A percentile compares a stretch with the other conserved stretches of the same genome.
These are phyloP conservation scores for Raddia guianensis DNA, from an alignment of 176 grass and related monocot species.

Conservation along the genomic window DNA sequence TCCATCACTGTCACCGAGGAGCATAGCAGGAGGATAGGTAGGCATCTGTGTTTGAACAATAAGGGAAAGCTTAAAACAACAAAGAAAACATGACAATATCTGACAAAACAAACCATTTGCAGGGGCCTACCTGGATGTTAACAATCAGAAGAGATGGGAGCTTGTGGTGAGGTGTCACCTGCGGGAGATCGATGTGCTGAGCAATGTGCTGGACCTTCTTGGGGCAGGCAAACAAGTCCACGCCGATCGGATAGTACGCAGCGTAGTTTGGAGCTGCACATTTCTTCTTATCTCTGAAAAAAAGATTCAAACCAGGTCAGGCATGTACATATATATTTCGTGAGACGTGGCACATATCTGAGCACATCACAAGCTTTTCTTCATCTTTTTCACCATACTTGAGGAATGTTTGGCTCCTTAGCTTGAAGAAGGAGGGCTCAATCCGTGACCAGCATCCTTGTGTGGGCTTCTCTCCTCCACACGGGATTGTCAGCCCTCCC, in stretches of 20 bases:
- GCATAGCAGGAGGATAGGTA: conserved; percentile 93
- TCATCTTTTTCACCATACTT: conserved; percentile 44
- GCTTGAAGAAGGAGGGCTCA: conserved; percentile 84
- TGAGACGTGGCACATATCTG: neutral
- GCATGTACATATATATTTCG: neutral
- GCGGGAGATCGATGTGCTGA: conserved; percentile 87
- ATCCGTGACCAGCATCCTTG: conserved; percentile 74
- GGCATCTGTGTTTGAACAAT: conserved; percentile 64
- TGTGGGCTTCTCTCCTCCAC: conserved; percentile 52
- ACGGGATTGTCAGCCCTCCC: conserved; percentile 65
- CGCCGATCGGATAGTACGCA: conserved; percentile 90
- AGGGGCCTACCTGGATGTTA: conserved; percentile 81
- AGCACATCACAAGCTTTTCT: conserved; percentile 8
- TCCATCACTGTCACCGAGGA: conserved; percentile 84
- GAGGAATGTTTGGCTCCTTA: conserved; percentile 92
- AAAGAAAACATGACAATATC: neutral
- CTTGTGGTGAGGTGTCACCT: conserved; percentile 66
- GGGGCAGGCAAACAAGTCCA: conserved; percentile 82
- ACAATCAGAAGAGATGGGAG: conserved; percentile 82
- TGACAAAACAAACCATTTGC: neutral
- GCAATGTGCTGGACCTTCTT: conserved; percentile 88
- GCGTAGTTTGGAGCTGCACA: conserved; percentile 82
- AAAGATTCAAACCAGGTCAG: conserved; percentile 24
- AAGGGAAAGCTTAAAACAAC: neutral
- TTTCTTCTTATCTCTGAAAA: conserved; percentile 92